phyloP scores from a whole-genome alignment of 2,329 filamentous ascomycete species.

The Arachnopeziza araneosa region DNA sequence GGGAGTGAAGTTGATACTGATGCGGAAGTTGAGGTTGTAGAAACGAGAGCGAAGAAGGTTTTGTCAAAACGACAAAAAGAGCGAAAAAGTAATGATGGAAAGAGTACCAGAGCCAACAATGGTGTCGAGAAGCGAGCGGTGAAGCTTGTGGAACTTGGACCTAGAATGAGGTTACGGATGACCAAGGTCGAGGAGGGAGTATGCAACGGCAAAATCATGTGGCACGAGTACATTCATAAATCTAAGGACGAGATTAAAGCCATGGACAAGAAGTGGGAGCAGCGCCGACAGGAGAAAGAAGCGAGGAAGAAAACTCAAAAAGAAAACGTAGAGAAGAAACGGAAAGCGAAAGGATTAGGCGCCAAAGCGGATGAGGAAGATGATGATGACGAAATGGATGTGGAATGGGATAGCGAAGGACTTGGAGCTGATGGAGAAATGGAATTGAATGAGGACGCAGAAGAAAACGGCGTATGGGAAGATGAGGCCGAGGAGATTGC shows the following conservation, averaged over 20 bases:
- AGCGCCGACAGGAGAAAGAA: constrained; percentile 74
- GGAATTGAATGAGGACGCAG: constrained; percentile 14
- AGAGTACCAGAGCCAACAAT: constrained; percentile 34
- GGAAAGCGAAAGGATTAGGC: constrained; percentile 46
- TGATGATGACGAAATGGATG: constrained; percentile 45
- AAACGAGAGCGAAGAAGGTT: constrained; percentile 58
- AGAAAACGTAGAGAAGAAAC: constrained; percentile 86
- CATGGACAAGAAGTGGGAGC: constrained; percentile 78
- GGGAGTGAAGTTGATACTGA: constrained; percentile 93
- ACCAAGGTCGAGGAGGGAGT: constrained; percentile 96
- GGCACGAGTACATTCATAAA: constrained; percentile 94
- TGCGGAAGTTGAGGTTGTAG: constrained; percentile 83
- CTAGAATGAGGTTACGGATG: constrained; percentile 79
- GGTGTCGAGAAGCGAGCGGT: constrained; percentile 71
- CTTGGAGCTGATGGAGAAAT: constrained; percentile 30
- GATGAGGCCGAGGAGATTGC: background rate
- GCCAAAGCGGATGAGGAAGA: constrained; percentile 45
- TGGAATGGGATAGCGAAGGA: constrained; percentile 35
- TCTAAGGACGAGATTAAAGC: constrained; percentile 68
- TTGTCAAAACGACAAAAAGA: constrained; percentile 42
- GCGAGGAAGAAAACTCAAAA: constrained; percentile 74
- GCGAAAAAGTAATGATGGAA: constrained; percentile 36
- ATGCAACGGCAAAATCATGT: constrained; percentile 87
- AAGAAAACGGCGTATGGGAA: background rate
- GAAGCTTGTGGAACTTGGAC: constrained; percentile 87